Base-by-base conservation (phyloP, 2,329 filamentous ascomycete species). In the Cladophialophora chaetospira region DNA sequence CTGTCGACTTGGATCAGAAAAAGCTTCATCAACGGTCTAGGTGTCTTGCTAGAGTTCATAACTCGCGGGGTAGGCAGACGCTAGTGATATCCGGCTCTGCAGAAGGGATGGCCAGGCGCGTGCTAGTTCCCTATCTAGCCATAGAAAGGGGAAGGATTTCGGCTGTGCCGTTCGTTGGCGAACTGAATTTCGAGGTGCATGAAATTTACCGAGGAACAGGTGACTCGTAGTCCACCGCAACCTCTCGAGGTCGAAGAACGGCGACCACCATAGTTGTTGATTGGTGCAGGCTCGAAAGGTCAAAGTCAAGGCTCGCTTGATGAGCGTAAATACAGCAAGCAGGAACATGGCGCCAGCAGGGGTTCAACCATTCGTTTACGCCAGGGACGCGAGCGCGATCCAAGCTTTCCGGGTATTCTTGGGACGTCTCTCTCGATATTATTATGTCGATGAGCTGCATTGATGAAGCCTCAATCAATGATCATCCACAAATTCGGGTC, bases 181-280 rank as follows among this genome's bases (percentile, higher is more conserved):
- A 11, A 23, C 6, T 10, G 42, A 28, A 13, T 15, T 8, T 40
- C 48, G 25, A 53, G 42, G 13, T 55, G 51, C 51, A 52, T 55
- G 46, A 42, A 45, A 52, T 33, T 29, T 51, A 51, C 56, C 56
- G 51, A 58, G 56, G 56, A 33, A 44, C 23, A 2, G 21, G 21
- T n/a, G 13, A n/a, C 21, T 10, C 6, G 9, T 2, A n/a, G 10
- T 11, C 36, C 36, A 11, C 17, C 13, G 9, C 5, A 8, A 9
- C 8, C 4, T 40, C 13, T 33, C 6, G 31, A 11, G 31, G 31
- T 4, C 5, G 36, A 40, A 6, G 15, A 40, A 19, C n/a, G 36
- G 23, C 17, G 36, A 40, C 8, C 17, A 40, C 15, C 33, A 19
- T 19, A 11, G 10, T 17, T 3, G 15, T 40, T 40, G 15, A 40